Conservation (phyloP, 2,329 filamentous ascomycete species). For the Microdochium paspali region DNA sequence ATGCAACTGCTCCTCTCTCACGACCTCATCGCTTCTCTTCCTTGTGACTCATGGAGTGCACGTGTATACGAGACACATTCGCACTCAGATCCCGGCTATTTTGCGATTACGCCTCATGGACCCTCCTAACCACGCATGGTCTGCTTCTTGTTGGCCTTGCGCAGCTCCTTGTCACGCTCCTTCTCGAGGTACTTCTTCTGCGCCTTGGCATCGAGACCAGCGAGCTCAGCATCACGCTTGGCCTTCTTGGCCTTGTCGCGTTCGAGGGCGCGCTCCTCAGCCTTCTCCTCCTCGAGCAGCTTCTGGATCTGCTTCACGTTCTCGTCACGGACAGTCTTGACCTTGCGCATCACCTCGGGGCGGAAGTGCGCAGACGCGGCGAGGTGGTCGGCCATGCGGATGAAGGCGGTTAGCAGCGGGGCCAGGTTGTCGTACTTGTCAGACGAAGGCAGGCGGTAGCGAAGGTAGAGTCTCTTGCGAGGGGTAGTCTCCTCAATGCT, state of each 20-base stretch:
- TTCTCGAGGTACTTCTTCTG: slow-evolving; percentile 80
- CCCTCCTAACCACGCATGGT: slow-evolving; percentile 37
- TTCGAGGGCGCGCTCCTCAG: slow-evolving; percentile 64
- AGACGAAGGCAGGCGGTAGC: slow-evolving; percentile 57
- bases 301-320: slow-evolving; percentile 73
- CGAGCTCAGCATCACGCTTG: slow-evolving; percentile 78
- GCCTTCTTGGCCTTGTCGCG: slow-evolving; percentile 73
- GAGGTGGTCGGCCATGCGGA: slow-evolving; percentile 77
- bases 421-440: slow-evolving; percentile 57
- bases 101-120: not conserved
- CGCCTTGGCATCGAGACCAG: slow-evolving; percentile 67
- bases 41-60: too few species aligned
- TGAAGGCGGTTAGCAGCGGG: slow-evolving; percentile 71
- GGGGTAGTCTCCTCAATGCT: slow-evolving; percentile 77
- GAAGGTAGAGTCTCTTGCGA: slow-evolving; percentile 79
- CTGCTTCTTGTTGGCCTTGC: slow-evolving; percentile 44
- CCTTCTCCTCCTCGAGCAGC: slow-evolving; percentile 69
- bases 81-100: too few species aligned
- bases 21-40: too few species aligned
- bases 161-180: slow-evolving; percentile 65
- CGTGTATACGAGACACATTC: too few species aligned
- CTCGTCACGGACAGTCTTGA: slow-evolving; percentile 71
- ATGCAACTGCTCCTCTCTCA: too few species aligned
- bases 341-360: slow-evolving; percentile 78
- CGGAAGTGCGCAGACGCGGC: slow-evolving; percentile 75